Percentiles rank a stretch among this genome's conserved stretches.
Evolutionary conservation across 2,329 filamentous ascomycete species (phyloP).

Genomic region (Pestalotiopsis sp.): DNA sequence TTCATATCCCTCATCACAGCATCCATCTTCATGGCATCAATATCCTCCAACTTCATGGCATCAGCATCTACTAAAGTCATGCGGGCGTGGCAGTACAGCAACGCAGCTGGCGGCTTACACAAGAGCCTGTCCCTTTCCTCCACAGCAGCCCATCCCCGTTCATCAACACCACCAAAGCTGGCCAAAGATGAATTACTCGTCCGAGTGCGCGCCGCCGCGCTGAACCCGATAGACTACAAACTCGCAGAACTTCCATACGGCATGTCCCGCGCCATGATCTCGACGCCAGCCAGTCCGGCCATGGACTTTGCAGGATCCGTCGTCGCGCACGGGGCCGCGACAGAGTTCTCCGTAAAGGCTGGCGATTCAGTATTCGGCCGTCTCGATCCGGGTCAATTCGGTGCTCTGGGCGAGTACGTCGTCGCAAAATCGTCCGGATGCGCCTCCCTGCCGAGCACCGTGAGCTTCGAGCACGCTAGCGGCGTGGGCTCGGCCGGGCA

Average conservation of each 20-base stretch:
- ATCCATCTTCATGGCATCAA: background rate
- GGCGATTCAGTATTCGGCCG: background rate
- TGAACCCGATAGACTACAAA: conserved; percentile 56
- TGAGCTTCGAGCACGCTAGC: conserved; percentile 43
- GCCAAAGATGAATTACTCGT: conserved; percentile 32
- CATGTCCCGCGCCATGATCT: conserved; percentile 35
- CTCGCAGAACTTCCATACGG: conserved; percentile 39
- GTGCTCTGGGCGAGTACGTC: conserved; percentile 45
- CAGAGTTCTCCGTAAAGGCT: background rate
- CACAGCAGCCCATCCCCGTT: background rate
- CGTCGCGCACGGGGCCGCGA: conserved; percentile 24
- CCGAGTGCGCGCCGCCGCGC: conserved; percentile 41
- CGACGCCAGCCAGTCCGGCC: conserved; percentile 45
- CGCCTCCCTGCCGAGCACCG: conserved; percentile 42
- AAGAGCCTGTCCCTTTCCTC: conserved; percentile 1
- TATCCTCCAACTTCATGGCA: background rate
- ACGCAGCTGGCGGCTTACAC: background rate
- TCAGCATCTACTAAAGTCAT: background rate
- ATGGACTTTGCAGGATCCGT: conserved; percentile 56
- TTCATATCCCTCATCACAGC: background rate
- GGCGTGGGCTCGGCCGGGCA: conserved; percentile 45
- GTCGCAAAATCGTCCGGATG: conserved; percentile 30
- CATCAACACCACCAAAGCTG: conserved; percentile 28
- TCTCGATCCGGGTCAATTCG: conserved; percentile 20
- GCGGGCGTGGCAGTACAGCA: conserved; percentile 1